These are phyloP conservation scores for Trichoderma sp. DNA, from an alignment of 2,329 filamentous ascomycete genomes.

Conservation along the genomic window DNA sequence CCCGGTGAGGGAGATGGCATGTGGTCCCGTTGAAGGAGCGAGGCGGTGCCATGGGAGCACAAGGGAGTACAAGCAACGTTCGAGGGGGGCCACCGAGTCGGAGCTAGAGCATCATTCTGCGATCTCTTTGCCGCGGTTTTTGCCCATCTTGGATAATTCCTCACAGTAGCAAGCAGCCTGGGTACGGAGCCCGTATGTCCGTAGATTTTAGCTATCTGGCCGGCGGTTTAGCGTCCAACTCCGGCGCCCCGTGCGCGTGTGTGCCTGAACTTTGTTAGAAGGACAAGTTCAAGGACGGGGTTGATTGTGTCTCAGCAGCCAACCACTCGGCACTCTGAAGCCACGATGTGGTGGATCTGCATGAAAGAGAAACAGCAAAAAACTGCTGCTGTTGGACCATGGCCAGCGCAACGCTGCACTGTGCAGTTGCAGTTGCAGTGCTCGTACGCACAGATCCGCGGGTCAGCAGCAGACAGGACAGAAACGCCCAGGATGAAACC, in stretches of 20 bases:
- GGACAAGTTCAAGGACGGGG: neutral
- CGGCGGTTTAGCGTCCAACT: neutral
- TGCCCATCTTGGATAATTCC: neutral
- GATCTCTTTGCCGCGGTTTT: neutral
- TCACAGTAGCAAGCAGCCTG: neutral
- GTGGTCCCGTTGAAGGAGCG: constrained; percentile 3
- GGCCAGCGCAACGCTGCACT: neutral
- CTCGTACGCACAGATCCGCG: neutral
- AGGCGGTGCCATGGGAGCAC: constrained; percentile 4
- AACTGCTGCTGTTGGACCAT: neutral
- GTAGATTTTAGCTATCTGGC: constrained; percentile 7
- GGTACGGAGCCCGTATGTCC: neutral
- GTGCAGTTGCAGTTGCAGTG: neutral
- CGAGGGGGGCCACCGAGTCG: neutral
- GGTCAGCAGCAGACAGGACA: neutral
- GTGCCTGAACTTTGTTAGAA: neutral
- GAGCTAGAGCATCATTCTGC: neutral
- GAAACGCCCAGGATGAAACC: neutral
- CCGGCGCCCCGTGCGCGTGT: neutral
- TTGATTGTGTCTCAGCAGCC: neutral
- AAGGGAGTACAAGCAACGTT: neutral
- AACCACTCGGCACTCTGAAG: neutral
- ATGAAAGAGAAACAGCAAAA: neutral
- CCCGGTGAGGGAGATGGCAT: neutral
- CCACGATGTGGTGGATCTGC: neutral